phyloP scores from a whole-genome alignment of 805 yeast species.

The Pichia deserticola region DNA sequence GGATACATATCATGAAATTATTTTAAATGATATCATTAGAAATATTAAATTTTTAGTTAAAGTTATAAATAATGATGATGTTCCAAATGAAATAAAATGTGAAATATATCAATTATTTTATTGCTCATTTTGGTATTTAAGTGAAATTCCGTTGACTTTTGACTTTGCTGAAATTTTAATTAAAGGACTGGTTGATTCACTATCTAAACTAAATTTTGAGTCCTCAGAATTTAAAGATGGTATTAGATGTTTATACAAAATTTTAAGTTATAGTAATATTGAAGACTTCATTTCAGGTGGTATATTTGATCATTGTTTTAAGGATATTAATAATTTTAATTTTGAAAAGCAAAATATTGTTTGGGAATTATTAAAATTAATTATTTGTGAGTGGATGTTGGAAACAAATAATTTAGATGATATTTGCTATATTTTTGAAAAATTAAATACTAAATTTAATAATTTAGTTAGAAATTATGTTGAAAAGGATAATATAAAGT shows the following conservation, averaged over 20 bases:
- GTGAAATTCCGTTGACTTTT: not conserved
- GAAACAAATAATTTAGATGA: not conserved
- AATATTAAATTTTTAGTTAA: slow-evolving; percentile 1
- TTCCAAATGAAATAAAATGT: not conserved
- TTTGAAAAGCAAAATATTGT: not conserved
- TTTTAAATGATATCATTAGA: not conserved
- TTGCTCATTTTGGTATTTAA: slow-evolving; percentile 4
- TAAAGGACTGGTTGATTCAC: not conserved
- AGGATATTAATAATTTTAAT: not conserved
- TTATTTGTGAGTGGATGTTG: slow-evolving; percentile 5
- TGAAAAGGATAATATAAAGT: slow-evolving; percentile 6
- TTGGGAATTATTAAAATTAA: slow-evolving; percentile 5
- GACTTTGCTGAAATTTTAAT: not conserved
- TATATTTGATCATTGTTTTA: not conserved
- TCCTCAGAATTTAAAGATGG: not conserved
- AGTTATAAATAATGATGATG: not conserved
- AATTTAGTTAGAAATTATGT: not conserved
- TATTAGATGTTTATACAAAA: slow-evolving; percentile 1
- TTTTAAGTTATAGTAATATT: not conserved
- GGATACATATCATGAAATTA: not conserved
- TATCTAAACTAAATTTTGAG: not conserved
- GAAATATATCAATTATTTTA: slow-evolving; percentile 3
- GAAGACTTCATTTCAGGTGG: not conserved
- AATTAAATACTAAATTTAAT: not conserved
- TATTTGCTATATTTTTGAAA: not conserved